phyloP scores from a whole-genome alignment of 768 basidiomycete species.

The Pleurotus salmoneostramineus region DNA sequence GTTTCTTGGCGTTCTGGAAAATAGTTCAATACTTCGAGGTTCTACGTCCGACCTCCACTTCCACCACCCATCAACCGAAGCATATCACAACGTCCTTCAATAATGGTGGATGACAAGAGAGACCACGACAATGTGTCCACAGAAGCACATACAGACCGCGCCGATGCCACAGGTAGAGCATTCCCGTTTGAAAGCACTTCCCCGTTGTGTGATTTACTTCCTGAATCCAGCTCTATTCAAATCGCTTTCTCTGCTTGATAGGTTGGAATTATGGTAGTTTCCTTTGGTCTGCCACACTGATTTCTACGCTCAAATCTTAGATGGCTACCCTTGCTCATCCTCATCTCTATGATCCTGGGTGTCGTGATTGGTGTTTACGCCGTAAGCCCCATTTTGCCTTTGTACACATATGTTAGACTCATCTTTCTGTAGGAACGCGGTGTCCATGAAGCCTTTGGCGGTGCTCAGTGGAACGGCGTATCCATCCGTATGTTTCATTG shows the following conservation, averaged over 20 bases:
- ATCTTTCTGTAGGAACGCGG: conserved; percentile 7
- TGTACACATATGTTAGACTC: background rate
- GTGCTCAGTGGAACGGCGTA: conserved; percentile 61
- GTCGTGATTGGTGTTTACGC: conserved; percentile 72
- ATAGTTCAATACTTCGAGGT: background rate
- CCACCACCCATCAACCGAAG: background rate
- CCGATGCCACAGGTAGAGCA: background rate
- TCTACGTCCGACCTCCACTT: background rate
- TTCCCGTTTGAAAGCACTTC: background rate
- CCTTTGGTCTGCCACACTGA: background rate
- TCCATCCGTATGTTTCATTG: conserved; percentile 62
- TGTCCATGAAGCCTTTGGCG: conserved; percentile 60
- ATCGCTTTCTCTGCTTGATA: conserved; percentile 46
- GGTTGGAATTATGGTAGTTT: background rate
- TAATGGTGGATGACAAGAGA: background rate
- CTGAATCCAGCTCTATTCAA: conserved; percentile 28
- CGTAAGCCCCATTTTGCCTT: conserved; percentile 17
- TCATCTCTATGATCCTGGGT: conserved; percentile 72
- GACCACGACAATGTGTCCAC: background rate
- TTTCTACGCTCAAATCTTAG: conserved; percentile 17
- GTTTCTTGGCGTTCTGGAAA: background rate
- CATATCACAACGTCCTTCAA: background rate
- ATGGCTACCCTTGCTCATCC: conserved; percentile 60
- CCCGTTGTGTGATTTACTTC: background rate
- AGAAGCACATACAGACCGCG: background rate